Evolutionary conservation across 2,329 filamentous ascomycete species (phyloP).

Genomic region (Colletotrichum gloeosporioides): DNA sequence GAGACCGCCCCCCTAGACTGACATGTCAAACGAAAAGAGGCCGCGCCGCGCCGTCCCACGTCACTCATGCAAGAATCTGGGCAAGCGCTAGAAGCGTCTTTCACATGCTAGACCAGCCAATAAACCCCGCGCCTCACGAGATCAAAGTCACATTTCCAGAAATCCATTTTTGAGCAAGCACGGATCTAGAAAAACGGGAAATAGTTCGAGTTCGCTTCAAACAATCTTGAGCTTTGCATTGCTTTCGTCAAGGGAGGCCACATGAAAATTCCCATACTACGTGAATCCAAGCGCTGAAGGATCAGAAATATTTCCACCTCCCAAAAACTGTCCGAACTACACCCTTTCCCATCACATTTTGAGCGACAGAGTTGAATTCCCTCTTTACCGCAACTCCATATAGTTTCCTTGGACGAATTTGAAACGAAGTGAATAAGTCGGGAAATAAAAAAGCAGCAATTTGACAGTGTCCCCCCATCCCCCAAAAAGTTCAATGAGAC

Average conservation of each 20-base stretch:
- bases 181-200: neutral
- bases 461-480: neutral
- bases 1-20: neutral
- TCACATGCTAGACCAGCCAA: neutral
- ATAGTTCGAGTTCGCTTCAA: neutral
- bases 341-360: neutral
- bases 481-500: neutral
- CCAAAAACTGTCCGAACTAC: neutral
- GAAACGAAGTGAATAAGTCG: neutral
- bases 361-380: neutral
- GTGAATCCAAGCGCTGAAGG: neutral
- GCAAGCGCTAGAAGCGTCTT: neutral
- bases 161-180: too few species aligned
- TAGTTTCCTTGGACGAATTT: neutral
- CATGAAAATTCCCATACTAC: neutral
- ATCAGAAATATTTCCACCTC: neutral
- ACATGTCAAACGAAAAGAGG: neutral
- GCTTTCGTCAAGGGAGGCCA: neutral
- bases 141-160: neutral
- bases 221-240: neutral
- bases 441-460: neutral
- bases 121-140: neutral
- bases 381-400: slow-evolving; percentile 6
- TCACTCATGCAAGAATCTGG: neutral
- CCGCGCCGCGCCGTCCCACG: neutral